These are phyloP conservation scores for Ampelomyces quisqualis DNA, from an alignment of 2,329 filamentous ascomycete species.

Conservation along the genomic window DNA sequence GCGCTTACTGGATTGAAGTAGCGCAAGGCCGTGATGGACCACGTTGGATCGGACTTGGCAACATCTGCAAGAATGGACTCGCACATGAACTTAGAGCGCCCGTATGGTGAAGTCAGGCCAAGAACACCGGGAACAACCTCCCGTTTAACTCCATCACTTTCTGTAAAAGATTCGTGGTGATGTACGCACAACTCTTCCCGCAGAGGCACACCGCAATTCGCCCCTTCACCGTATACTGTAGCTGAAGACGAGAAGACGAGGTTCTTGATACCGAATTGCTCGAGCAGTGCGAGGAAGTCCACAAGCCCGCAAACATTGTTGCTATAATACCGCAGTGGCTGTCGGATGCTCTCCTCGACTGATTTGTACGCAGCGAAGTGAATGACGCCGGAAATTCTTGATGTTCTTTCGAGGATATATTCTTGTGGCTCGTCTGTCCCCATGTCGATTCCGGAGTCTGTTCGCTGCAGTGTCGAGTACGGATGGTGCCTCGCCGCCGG, in stretches of 20 bases:
- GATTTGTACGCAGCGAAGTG: conserved; percentile 70
- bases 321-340: conserved; percentile 64
- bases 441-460: conserved; percentile 37
- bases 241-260: conserved; percentile 69
- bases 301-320: conserved; percentile 68
- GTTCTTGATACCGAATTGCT: conserved; percentile 62
- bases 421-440: conserved; percentile 25
- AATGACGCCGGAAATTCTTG: conserved; percentile 63
- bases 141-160: conserved; percentile 48
- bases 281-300: conserved; percentile 58
- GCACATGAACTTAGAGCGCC: conserved; percentile 67
- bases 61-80: conserved; percentile 66
- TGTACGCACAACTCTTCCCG: conserved; percentile 60
- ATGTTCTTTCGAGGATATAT: conserved; percentile 37
- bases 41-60: conserved; percentile 60
- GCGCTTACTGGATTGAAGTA: conserved; percentile 63
- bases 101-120: conserved; percentile 66
- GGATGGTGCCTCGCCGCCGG: conserved; percentile 23
- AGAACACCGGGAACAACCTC: conserved; percentile 52
- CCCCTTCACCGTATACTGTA: conserved; percentile 61
- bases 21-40: conserved; percentile 63
- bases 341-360: conserved; percentile 62
- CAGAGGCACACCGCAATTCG: conserved; percentile 51
- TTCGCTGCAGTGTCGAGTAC: conserved; percentile 31
- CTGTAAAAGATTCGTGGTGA: conserved; percentile 48